Evolutionary conservation across 306 rosid species (phyloP), one percentile per base, ranked within the genome.

Genomic region (Begonia loranthoides): DNA sequence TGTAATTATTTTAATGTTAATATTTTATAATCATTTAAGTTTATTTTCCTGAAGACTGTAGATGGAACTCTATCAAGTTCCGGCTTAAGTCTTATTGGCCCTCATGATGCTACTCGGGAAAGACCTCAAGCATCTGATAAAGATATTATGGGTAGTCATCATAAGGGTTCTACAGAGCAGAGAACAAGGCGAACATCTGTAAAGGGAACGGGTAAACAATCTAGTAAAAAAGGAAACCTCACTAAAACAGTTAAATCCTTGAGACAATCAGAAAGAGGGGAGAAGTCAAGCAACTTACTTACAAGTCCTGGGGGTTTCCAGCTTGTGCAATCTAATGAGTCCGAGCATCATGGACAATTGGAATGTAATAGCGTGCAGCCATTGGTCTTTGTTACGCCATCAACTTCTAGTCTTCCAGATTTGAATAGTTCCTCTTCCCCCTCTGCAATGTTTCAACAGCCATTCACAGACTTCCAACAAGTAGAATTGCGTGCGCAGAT

Each of bases 401-500:
- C 95, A 14, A 50, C 89, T 47, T 70, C 97, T 63, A 62, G 77
- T 71, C 68, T 84, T 66, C 94, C 99, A 44, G 94, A 92, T 73
- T 74, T 83, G 73, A 86, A 86, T 61, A 66, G 77, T 57, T 86
- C 93, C n/a, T 83, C 75, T 55, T 66, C 86, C 57, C 59, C 75
- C 15, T 65, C 95, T 66, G 68, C 76, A 17, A 51, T 76, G 54
- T 83, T 83, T 78, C 96, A 74, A 50, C 99, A 86, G 70, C 94
- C 99, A 47, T 86, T 86, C 73, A 78, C 87, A 9, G 96, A 92
- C 70, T 58, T 76, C 49, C 99, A 92, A 63, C 99, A 92, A 78
- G 75, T 86, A 76, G 96, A 92, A 69, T 65, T 92, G 75, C 96
- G 99, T 55, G 99, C 99, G 13, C 99, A 92, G 73, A 92, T 92